These are phyloP conservation scores for Cystobasidium ongulense DNA, from an alignment of 768 basidiomycete genomes.

Conservation along the genomic window DNA sequence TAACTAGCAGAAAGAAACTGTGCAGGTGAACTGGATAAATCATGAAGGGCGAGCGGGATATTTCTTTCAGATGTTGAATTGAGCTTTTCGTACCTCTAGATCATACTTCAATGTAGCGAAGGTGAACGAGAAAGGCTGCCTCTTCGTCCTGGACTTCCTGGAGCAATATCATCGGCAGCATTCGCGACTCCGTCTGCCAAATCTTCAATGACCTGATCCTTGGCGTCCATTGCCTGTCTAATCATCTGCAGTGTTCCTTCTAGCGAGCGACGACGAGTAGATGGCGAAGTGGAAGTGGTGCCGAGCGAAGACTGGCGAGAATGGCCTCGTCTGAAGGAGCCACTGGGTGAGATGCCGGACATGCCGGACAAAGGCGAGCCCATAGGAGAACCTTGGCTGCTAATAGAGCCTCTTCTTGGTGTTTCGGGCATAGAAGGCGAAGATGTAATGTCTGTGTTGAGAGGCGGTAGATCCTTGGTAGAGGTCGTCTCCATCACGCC, in stretches of 20 bases:
- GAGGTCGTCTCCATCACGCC: background rate
- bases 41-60: background rate
- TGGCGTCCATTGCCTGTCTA: constrained; percentile 70
- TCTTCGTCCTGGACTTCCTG: constrained; percentile 25
- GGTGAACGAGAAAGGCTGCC: constrained; percentile 14
- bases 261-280: constrained; percentile 77
- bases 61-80: too few species aligned
- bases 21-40: too few species aligned
- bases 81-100: too few species aligned
- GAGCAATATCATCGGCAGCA: constrained; percentile 9
- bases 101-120: background rate
- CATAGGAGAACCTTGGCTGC: background rate
- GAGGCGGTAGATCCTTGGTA: background rate
- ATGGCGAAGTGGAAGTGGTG: constrained; percentile 61
- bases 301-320: constrained; percentile 33
- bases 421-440: constrained; percentile 1
- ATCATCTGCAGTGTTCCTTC: constrained; percentile 95
- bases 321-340: constrained; percentile 28
- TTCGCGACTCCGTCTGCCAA: constrained; percentile 27
- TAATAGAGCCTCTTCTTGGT: background rate
- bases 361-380: background rate
- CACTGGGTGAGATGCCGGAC: background rate
- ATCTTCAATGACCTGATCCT: constrained; percentile 37
- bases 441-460: background rate
- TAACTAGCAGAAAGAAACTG: too few species aligned